phyloP scores from a whole-genome alignment of 2,329 filamentous ascomycete species.

The Pseudogymnoascus sp. region DNA sequence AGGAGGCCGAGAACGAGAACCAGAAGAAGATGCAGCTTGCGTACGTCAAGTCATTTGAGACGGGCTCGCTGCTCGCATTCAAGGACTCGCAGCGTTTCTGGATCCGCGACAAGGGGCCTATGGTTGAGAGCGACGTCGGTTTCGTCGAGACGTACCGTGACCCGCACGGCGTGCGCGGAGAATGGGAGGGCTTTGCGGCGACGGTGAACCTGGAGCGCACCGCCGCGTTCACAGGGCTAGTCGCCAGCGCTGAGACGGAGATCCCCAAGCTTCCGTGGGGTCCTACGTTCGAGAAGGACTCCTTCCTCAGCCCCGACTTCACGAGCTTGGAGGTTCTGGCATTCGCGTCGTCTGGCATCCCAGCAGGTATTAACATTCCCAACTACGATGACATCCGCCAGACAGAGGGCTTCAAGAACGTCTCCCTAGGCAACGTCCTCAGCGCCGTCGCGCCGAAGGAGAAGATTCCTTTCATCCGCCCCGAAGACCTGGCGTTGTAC shows the following conservation, averaged over 20 bases:
- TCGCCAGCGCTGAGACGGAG: slow-evolving; percentile 69
- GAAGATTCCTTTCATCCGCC: slow-evolving; percentile 81
- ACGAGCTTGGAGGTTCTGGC: slow-evolving; percentile 87
- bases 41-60: slow-evolving; percentile 67
- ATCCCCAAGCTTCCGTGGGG: slow-evolving; percentile 88
- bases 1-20: slow-evolving; percentile 64
- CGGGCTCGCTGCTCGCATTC: slow-evolving; percentile 68
- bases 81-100: slow-evolving; percentile 74
- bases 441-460: slow-evolving; percentile 88
- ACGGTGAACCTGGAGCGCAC: slow-evolving; percentile 89
- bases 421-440: slow-evolving; percentile 86
- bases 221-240: slow-evolving; percentile 76
- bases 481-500: slow-evolving; percentile 70
- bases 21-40: slow-evolving; percentile 67
- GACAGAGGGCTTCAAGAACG: slow-evolving; percentile 83
- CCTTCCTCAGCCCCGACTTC: slow-evolving; percentile 91
- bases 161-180: slow-evolving; percentile 70
- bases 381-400: slow-evolving; percentile 75
- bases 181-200: slow-evolving; percentile 80
- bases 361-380: slow-evolving; percentile 33
- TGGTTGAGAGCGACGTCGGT: slow-evolving; percentile 72
- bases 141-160: slow-evolving; percentile 85
- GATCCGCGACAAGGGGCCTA: slow-evolving; percentile 76
- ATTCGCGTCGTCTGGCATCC: slow-evolving; percentile 53
- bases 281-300: slow-evolving; percentile 88